phyloP scores from a whole-genome alignment of 176 grass and related monocot species.

The Zoysia pacifica region DNA sequence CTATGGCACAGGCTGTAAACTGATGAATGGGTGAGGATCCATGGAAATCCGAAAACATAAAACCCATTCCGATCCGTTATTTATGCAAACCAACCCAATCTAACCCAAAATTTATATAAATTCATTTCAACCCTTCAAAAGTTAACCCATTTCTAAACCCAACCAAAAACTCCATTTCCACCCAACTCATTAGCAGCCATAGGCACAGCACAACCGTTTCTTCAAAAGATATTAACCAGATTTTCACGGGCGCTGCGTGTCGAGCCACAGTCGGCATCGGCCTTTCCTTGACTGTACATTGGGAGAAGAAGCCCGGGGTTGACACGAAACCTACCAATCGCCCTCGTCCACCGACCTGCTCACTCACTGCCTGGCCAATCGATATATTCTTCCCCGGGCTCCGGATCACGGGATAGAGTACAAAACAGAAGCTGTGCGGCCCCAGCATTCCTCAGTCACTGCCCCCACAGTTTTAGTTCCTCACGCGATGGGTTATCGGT shows the following conservation, averaged over 20 bases:
- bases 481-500: conserved; percentile 13
- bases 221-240: conserved; percentile 1
- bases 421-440: conserved; percentile 2
- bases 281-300: not conserved
- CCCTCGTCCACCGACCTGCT: conserved; percentile 3
- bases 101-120: no score
- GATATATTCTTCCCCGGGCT: conserved; percentile 19
- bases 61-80: no score
- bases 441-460: not conserved
- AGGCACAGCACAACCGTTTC: no score
- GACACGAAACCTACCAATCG: conserved; percentile 17
- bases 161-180: no score
- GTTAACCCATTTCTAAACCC: no score
- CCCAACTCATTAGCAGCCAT: no score
- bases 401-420: conserved; percentile 32
- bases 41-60: no score
- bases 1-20: not conserved
- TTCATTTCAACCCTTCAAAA: no score
- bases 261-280: not conserved
- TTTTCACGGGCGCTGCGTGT: conserved; percentile 32
- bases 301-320: not conserved
- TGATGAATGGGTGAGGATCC: no score
- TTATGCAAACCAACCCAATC: no score
- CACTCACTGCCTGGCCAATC: not conserved
- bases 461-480: not conserved